phyloP scores from a whole-genome alignment of 106 monocot genomes.

The Hemerocallis citrina region DNA sequence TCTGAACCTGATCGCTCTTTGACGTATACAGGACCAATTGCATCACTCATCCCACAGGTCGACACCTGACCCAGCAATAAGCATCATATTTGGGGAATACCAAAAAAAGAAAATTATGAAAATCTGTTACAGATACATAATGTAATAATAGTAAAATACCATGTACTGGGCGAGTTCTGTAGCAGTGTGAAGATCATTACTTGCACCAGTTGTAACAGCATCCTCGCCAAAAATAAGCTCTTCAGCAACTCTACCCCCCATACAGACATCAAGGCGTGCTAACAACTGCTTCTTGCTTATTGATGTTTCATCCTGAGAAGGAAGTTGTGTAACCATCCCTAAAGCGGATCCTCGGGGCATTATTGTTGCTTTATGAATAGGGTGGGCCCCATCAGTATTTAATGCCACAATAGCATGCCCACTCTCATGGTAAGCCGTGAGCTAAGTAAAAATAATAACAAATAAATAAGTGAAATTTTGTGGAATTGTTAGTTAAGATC shows the following conservation, averaged over 20 bases:
- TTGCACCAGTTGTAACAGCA: constrained; percentile 82
- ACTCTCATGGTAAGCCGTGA: constrained; percentile 97
- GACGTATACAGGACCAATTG: constrained; percentile 79
- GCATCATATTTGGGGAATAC: not conserved
- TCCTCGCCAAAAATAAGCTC: constrained; percentile 94
- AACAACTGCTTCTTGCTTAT: constrained; percentile 87
- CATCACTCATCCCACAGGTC: constrained; percentile 94
- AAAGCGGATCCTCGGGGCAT: constrained; percentile 88
- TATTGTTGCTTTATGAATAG: constrained; percentile 94
- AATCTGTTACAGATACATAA: constrained; percentile 1
- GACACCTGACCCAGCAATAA: constrained; percentile 55
- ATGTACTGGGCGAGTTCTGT: constrained; percentile 95
- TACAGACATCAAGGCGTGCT: constrained; percentile 96
- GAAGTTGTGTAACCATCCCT: constrained; percentile 97
- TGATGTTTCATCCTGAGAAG: constrained; percentile 90
- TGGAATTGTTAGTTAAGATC: not conserved
- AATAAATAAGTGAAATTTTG: not conserved
- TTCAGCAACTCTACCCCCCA: constrained; percentile 99
- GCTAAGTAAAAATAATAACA: constrained; percentile 31
- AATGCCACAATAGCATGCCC: constrained; percentile 95
- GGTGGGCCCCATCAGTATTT: constrained; percentile 92
- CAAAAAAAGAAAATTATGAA: not conserved
- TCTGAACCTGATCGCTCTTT: constrained; percentile 89
- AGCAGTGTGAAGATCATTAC: constrained; percentile 75
- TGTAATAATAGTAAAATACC: too few species aligned